phyloP scores from a whole-genome alignment of 1,139 yeast species.

The Spencermartinsiella ligniputridi region DNA sequence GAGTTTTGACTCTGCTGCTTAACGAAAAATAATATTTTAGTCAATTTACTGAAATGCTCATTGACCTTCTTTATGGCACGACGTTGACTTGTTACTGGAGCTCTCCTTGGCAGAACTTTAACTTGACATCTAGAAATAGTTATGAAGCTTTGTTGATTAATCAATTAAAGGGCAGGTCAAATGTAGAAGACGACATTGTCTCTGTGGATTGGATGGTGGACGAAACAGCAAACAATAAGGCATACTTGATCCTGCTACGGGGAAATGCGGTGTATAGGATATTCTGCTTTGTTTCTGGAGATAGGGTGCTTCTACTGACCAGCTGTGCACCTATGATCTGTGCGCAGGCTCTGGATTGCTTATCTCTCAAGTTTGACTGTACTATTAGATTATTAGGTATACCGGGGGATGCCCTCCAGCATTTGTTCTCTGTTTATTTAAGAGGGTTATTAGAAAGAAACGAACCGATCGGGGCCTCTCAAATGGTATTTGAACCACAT shows the following conservation, averaged over 20 bases:
- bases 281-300: background rate
- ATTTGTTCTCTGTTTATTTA: conserved; percentile 4
- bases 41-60: too few species aligned
- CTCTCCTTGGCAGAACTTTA: background rate
- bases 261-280: background rate
- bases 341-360: conserved; percentile 5
- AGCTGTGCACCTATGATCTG: conserved; percentile 2
- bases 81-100: conserved; percentile 1
- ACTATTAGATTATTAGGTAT: conserved; percentile 5
- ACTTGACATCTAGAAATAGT: background rate
- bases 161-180: background rate
- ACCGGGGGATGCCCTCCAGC: conserved; percentile 2
- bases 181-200: background rate
- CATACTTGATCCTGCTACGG: background rate
- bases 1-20: too few species aligned
- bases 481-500: conserved; percentile 17
- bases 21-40: too few species aligned
- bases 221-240: background rate
- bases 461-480: conserved; percentile 14
- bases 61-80: conserved; percentile 1
- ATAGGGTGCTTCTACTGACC: background rate
- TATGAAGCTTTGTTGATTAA: background rate
- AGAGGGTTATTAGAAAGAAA: conserved; percentile 1
- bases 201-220: conserved; percentile 1
- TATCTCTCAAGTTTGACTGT: conserved; percentile 8